Conservation (phyloP, 768 basidiomycete genomes). For the Lanmaoa rubissima region DNA sequence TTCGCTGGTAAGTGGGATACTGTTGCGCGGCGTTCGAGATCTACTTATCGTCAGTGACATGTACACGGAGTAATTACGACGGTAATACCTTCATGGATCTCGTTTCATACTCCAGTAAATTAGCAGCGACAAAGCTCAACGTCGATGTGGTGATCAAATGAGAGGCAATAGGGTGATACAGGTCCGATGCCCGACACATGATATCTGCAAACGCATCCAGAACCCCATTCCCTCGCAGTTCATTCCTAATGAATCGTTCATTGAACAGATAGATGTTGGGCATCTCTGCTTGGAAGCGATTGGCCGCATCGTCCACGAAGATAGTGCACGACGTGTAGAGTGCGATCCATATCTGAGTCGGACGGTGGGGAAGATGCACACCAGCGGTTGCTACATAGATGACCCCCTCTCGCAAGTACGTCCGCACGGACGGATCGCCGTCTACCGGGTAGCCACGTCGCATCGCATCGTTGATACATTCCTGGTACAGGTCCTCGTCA, state of each 20-base stretch:
- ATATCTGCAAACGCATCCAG: conserved; percentile 36
- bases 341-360: conserved; percentile 31
- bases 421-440: conserved; percentile 20
- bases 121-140: conserved; percentile 35
- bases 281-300: conserved; percentile 20
- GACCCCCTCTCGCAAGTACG: conserved; percentile 34
- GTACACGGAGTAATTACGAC: background rate
- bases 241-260: conserved; percentile 27
- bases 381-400: conserved; percentile 27
- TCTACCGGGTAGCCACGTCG: conserved; percentile 28
- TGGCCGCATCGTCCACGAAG: conserved; percentile 37
- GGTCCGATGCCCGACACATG: conserved; percentile 27
- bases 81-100: conserved; percentile 26
- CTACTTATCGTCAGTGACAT: conserved; percentile 1
- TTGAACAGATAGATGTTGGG: conserved; percentile 34
- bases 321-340: conserved; percentile 40
- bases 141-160: conserved; percentile 38
- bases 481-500: conserved; percentile 16
- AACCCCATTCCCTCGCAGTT: conserved; percentile 30
- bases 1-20: conserved; percentile 28
- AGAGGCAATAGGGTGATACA: conserved; percentile 30
- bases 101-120: conserved; percentile 34
- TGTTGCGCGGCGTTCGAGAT: conserved; percentile 23
- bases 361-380: conserved; percentile 26
- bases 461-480: conserved; percentile 23